Base-by-base conservation (phyloP, 2,329 filamentous ascomycete species). In the Colletotrichum coccodes region DNA sequence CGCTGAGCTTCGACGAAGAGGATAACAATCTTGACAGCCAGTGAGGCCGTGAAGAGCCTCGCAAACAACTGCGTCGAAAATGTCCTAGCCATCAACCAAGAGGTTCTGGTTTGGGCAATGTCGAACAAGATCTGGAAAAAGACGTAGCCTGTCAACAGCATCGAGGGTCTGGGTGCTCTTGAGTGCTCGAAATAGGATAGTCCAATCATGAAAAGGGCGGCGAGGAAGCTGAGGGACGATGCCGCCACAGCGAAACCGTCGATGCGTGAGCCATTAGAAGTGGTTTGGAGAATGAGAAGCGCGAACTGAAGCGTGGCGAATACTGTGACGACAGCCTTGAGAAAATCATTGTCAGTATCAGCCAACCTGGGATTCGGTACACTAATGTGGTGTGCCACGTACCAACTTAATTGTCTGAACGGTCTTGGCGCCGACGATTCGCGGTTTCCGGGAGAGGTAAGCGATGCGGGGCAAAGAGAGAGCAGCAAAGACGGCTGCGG, bases 91-190 rank as follows among this genome's bases (percentile, higher is more conserved):
- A 74, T 68, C 36, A 86, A 75, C 77, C 81, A 86, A 3, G 82
- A 68, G 0, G 84, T 86, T 9, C 85, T 77, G 0, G 76, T 75
- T 65, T 82, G 81, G 0, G 79, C 78, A 3, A 79, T 72, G 42
- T 87, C 85, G 28, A 86, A 77, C 1, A 87, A 71, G 0, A 84
- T 70, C 1, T 82, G 82, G 3, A 85, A 42, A 11, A 81, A 70
- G 4, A 87, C 68, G 57, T 82, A 87, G 12, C 73, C 68, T 18
- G 73, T 79, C 14, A 87, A 73, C 3, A 87, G 60, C 0, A 81
- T 74, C 0, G 84, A 87, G 0, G 84, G 84, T 1, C 82, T 76
- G 0, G 75, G 76, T 1, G 80, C 75, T 16, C 71, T 80, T 57
- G 61, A 57, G 26, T 72, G 71, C 64, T 82, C 80, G 7, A 72